A percentile compares a stretch with the other conserved stretches of the same genome.
These are phyloP conservation scores for Fusarium duplospermum DNA, from an alignment of 2,329 filamentous ascomycete genomes.

Conservation along the genomic window DNA sequence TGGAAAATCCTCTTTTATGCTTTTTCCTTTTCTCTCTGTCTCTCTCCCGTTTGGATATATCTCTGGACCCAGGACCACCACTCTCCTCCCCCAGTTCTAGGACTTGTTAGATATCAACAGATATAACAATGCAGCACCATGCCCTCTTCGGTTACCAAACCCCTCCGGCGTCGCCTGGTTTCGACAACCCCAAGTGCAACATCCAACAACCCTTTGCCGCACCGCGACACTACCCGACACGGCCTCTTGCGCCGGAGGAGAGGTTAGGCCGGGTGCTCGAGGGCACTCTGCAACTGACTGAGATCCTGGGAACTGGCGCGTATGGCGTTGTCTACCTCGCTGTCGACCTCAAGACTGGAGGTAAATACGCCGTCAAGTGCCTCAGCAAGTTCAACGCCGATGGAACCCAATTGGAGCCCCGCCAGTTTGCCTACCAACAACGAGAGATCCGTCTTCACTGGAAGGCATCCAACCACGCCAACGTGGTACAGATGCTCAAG, in stretches of 20 bases:
- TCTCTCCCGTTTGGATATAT: constrained; percentile 38
- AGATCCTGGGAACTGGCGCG: constrained; percentile 90
- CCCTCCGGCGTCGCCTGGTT: constrained; percentile 67
- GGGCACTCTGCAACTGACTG: constrained; percentile 83
- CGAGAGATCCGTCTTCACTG: constrained; percentile 94
- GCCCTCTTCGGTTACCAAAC: constrained; percentile 67
- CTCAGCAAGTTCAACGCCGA: constrained; percentile 88
- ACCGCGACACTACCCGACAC: constrained; percentile 55
- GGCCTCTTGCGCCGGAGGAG: constrained; percentile 79
- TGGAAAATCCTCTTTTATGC: constrained; percentile 41
- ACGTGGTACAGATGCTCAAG: constrained; percentile 93
- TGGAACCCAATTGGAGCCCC: constrained; percentile 78
- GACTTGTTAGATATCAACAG: constrained; percentile 46
- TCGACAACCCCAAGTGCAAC: constrained; percentile 61
- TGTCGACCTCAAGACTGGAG: constrained; percentile 82
- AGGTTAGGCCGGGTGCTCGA: constrained; percentile 87
- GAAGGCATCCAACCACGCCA: constrained; percentile 86
- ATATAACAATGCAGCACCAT: constrained; percentile 67
- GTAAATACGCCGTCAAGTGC: constrained; percentile 94
- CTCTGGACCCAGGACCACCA: constrained; percentile 32
- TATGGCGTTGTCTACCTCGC: constrained; percentile 97
- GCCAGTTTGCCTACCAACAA: constrained; percentile 91
- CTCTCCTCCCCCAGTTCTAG: constrained; percentile 33
- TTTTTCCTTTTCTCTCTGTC: constrained; percentile 39
- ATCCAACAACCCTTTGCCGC: constrained; percentile 53